Base-by-base conservation (phyloP, 345 rosid genomes). In the Citrus glauca region DNA sequence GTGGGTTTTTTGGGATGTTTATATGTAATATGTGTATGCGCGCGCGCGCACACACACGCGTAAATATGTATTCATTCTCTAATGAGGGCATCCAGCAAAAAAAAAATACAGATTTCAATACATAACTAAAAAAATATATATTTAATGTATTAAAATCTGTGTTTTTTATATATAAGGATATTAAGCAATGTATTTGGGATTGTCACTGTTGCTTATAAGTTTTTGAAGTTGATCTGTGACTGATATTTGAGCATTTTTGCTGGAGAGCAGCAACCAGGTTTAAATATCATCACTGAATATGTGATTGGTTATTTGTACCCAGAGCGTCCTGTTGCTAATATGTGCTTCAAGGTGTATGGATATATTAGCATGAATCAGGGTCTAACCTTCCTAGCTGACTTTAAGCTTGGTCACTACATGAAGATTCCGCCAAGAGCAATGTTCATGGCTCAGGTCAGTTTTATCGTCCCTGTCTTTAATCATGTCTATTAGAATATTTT, bases 321-420 rank as follows among this genome's bases (percentile, higher is more conserved):
- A 0, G 98, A 90, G 84, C 84, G 83, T 55, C 97, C 97, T 5
- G 94, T 94, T 59, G 98, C 98, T 6, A 94, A 94, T 84, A 92
- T 94, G 93, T 90, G 94, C 85, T 94, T 94, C 88, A 94, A 94
- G 87, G 94, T 89, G 25, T 94, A 92, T 14, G 98, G 97, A 65
- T 94, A 90, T 82, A 91, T 94, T 40, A 94, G 96, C 82, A 91
- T 92, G 97, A 20, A 62, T 74, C 98, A 94, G 79, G 98, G 91
- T 55, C 75, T 92, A 17, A 85, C 90, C 61, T 94, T 94, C 72
- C 66, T 94, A 24, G 37, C 65, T 6, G 98, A 94, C 84, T 92
- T 94, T 67, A 94, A 94, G 82, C 93, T 91, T 22, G 97, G 95
- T n/a, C 95, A 89, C 74, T 94, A 94, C 90, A 94, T 91, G 98